Base-by-base conservation (phyloP, 208 protist genomes). In the Zelonia costaricensis region DNA sequence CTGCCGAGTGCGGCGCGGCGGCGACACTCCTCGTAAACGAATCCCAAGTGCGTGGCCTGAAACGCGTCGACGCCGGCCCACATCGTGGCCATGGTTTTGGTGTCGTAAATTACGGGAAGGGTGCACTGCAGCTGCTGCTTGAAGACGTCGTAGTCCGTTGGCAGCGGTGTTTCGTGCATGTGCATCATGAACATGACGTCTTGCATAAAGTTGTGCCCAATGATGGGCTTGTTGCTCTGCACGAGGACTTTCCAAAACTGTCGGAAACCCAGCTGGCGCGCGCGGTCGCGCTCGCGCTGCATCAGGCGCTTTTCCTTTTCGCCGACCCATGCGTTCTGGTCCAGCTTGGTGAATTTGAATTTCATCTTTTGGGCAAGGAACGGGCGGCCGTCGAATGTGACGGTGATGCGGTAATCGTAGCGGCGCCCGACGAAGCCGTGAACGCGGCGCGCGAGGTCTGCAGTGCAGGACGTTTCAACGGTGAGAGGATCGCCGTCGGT, bases 101-200 rank as follows among this genome's bases (percentile, higher is more conserved):
- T 93, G 58, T 93, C 87, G 53, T 80, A 91, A 30, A 93, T 69
- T 12, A 3, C 4, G 10, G 83, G 81, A 35, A 93, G 75, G 10
- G 43, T 45, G 23, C 54, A 9, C 5, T 78, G 68, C 8, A 81
- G 44, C 0, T 60, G 7, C 18, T 69, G 48, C 49, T 91, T 91
- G 42, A 86, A 93, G 22, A 74, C 57, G 0, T 60, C 20, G 73
- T 91, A 91, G 20, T 54, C 18, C 20, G 30, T 3, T 5, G 87
- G 74, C n/a, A 93, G 58, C 3, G 46, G 22, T 20, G 40, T 36
- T 46, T 91, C 79, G 56, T 93, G 82, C 83, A 89, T 86, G 62
- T 88, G 69, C 1, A 90, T 44, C 82, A 94, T 88, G 59, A 94
- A 94, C 82, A 94, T 89, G 4, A 88, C n/a, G 35, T 94, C 88